Evolutionary conservation across 495 filamentous ascomycete species (phyloP).

Genomic region (Astrothelium macrocarpum): DNA sequence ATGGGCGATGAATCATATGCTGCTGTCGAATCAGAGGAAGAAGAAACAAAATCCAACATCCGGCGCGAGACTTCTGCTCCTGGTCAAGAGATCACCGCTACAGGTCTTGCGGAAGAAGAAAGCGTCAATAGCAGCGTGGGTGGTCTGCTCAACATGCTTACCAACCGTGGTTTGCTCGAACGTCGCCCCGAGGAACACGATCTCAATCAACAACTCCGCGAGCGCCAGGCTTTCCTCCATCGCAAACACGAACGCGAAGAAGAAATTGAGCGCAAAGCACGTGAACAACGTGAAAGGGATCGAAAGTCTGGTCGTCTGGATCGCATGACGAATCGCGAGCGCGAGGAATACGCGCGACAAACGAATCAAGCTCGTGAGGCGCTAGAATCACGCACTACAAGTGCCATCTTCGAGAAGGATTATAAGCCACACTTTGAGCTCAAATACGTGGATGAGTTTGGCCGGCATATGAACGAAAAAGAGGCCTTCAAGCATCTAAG

Average conservation of each 20-base stretch:
- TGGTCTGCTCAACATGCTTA: slow-evolving; percentile 69
- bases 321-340: slow-evolving; percentile 76
- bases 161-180: slow-evolving; percentile 64
- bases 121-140: slow-evolving; percentile 66
- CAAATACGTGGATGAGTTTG: slow-evolving; percentile 80
- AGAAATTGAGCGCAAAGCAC: slow-evolving; percentile 66
- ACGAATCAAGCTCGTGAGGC: slow-evolving; percentile 83
- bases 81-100: slow-evolving; percentile 48
- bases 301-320: slow-evolving; percentile 72
- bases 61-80: slow-evolving; percentile 42
- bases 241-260: slow-evolving; percentile 66
- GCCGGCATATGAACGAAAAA: slow-evolving; percentile 77
- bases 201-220: slow-evolving; percentile 58
- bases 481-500: slow-evolving; percentile 93
- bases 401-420: slow-evolving; percentile 71
- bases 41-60: slow-evolving; percentile 40
- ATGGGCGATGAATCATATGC: slow-evolving; percentile 46
- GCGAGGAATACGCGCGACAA: slow-evolving; percentile 77
- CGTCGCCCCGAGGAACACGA: slow-evolving; percentile 32
- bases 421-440: slow-evolving; percentile 87
- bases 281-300: slow-evolving; percentile 78
- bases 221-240: slow-evolving; percentile 68
- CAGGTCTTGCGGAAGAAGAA: slow-evolving; percentile 77
- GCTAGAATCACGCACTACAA: slow-evolving; percentile 66
- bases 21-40: slow-evolving; percentile 44